Evolutionary conservation across 331 rosid genomes (phyloP), one percentile per base, ranked within the genome.

Genomic region (Rosa hybrid): DNA sequence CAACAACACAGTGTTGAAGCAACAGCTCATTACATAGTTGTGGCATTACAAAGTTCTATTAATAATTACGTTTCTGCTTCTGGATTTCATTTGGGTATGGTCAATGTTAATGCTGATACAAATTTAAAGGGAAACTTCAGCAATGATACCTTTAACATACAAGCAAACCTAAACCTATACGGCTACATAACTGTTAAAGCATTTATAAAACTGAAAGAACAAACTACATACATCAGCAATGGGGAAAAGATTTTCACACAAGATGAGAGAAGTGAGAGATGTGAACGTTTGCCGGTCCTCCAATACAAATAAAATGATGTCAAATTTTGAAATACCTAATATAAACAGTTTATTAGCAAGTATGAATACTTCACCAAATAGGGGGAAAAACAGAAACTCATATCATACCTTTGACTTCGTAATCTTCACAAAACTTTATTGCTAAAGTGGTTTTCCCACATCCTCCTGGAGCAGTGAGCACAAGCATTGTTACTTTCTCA

Each of bases 401-500:
- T 30, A 13, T 4, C 4, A 3, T 76, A 81, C 84, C 84, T 81
- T 81, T 69, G 56, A 81, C 77, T 12, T 81, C 56, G 42, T 14
- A 10, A 46, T 81, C 84, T 7, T 44, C 62, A 63, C 85, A 82
- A 21, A 82, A 77, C 53, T 62, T 51, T 23, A 5, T 14, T 12
- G 82, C 82, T 60, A 82, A 75, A 9, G 81, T 71, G 75, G 91
- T 85, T 81, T 88, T 90, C 45, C 94, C 94, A 0, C 89, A 85
- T 27, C 96, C 97, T 41, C 85, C 97, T 59, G 77, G 80, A 84
- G 91, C 97, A 63, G 87, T 91, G 75, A 90, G 80, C 25, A 82
- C 85, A 50, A 81, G 63, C 9, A 82, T 62, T 0, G 74, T 51
- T 0, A 59, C 81, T 71, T 74, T 84, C 67, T 46, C 46, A 18